Evolutionary conservation across 2,329 filamentous ascomycete species (phyloP), one percentile per base, ranked within the genome.

Genomic region (Aspergillus sp.): DNA sequence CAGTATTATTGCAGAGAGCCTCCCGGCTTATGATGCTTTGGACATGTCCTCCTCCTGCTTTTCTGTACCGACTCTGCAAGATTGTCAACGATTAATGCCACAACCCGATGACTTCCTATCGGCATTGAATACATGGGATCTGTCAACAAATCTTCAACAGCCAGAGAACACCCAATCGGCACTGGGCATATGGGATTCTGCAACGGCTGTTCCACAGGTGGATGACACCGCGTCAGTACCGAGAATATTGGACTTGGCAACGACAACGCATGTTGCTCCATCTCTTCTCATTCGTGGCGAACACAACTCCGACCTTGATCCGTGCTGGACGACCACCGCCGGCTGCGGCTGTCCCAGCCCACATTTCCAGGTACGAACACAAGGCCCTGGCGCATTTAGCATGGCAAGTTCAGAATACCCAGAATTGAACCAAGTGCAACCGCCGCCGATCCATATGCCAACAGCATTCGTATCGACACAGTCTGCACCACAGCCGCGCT

Each of bases 401-500:
- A 6, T 13, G 14, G 20, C 17, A 30, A 41, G 6, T n/a, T 37
- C 20, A 43, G 24, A 12, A 32, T 44, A 3, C 6, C 49, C 29
- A 40, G 16, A 6, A 26, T 49, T 8, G 39, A 30, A 24, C 25
- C 38, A 5, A 38, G 24, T n/a, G 19, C 34, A n/a, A 12, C 17
- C 12, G 15, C 17, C 3, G 38, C 48, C 12, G 47, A 53, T 32
- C 49, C 42, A 24, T 51, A 49, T 13, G 24, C 35, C 34, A 55
- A 51, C 29, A 30, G 40, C 22, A 37, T 55, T 10, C 52, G 51
- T 4, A 14, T 55, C 12, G 49, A 55, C 12, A 35, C 37, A 3
- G 20, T 52, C 6, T 55, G 52, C 36, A 52, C 40, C 4, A 15
- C 52, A 1, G 29, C 45, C 2, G 51, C 52, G 3, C 16, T 48